These are phyloP conservation scores for Irpex lacteus DNA, from an alignment of 1,284 basidiomycete genomes.

Conservation along the genomic window DNA sequence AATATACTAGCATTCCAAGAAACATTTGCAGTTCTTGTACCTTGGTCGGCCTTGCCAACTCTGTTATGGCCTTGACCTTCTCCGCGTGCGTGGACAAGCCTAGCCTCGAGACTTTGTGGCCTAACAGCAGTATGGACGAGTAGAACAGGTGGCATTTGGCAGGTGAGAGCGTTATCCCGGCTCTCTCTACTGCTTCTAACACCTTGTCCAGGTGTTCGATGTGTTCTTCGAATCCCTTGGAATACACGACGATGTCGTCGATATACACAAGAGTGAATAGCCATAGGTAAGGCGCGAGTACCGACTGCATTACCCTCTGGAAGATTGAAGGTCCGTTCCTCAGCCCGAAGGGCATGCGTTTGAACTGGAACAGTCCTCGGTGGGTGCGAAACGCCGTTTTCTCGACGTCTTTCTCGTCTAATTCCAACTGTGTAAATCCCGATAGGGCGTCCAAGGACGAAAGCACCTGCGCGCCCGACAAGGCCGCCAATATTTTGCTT, in stretches of 20 bases:
- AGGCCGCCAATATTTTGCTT: slow-evolving; percentile 33
- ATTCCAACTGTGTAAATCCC: slow-evolving; percentile 38
- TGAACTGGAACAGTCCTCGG: slow-evolving; percentile 17
- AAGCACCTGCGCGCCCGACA: slow-evolving; percentile 33
- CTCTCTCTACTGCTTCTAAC: too few relatives aligned
- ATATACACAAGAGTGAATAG: slow-evolving; percentile 37
- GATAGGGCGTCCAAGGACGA: slow-evolving; percentile 37
- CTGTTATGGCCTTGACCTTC: too few relatives aligned
- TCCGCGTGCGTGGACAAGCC: too few relatives aligned
- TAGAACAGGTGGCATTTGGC: slow-evolving; percentile 34
- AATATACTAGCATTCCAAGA: too few relatives aligned
- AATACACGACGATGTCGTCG: slow-evolving; percentile 37
- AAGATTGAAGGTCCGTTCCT: slow-evolving; percentile 25
- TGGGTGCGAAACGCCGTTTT: slow-evolving; percentile 41
- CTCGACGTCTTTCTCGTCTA: slow-evolving; percentile 28
- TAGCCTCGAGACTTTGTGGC: slow-evolving; percentile 2
- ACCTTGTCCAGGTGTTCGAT: neutral
- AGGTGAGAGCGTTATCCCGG: slow-evolving; percentile 27
- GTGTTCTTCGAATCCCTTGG: slow-evolving; percentile 22
- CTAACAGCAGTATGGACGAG: slow-evolving; percentile 31
- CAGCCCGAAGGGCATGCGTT: too few relatives aligned
- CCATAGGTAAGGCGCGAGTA: slow-evolving; percentile 38
- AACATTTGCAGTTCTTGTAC: too few relatives aligned
- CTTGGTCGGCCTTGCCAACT: too few relatives aligned
- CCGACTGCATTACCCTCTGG: slow-evolving; percentile 37